Base-by-base conservation (phyloP, 192 early-diverging fungal genomes). In the Coemansia sp. region DNA sequence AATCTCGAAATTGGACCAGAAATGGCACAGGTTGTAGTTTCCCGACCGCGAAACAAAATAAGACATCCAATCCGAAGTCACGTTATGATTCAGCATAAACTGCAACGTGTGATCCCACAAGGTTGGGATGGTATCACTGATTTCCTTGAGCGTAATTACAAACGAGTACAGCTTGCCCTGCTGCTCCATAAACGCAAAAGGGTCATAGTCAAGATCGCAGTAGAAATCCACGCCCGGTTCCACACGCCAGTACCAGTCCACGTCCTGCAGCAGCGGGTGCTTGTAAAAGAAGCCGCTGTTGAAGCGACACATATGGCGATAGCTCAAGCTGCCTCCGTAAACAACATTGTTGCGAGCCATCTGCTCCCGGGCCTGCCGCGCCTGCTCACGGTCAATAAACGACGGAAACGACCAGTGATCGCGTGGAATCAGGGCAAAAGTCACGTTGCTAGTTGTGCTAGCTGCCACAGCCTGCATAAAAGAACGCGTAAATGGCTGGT, bases 301-400 rank as follows among this genome's bases (percentile, higher is more conserved):
- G 65, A 63, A 94, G 38, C 91, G 80, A 46, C 91, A 94, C 91
- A 94, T 94, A 54, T 94, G 90, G 31, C 91, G 86, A 70, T 94
- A 94, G 11, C 86, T 84, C 53, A 88, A 76, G 30, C 79, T 82
- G 11, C 77, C 85, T 2, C 87, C 91, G 53, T 91, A 94, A 21
- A 87, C 79, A 4, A 93, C 83, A 9, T 78, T 52, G 2, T 78
- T 65, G 0, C 61, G 67, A 11, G 68, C 70, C 89, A 94, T 91
- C 19, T 79, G 46, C 20, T 80, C 47, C 36, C 87, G 79, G 0
- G 71, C 58, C 33, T 21, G 16, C 15, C 4, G n/a, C 3, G 77
- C 71, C 31, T 57, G 15, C 37, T 31, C 23, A 10, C 52, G 41
- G 33, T 84, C 78, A 49, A 84, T 64, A 19, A 66, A 75, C 1